A percentile compares a stretch with the other conserved stretches of the same genome.
These are phyloP conservation scores for Brassica incana DNA, from an alignment of 345 rosid species.

Conservation along the genomic window DNA sequence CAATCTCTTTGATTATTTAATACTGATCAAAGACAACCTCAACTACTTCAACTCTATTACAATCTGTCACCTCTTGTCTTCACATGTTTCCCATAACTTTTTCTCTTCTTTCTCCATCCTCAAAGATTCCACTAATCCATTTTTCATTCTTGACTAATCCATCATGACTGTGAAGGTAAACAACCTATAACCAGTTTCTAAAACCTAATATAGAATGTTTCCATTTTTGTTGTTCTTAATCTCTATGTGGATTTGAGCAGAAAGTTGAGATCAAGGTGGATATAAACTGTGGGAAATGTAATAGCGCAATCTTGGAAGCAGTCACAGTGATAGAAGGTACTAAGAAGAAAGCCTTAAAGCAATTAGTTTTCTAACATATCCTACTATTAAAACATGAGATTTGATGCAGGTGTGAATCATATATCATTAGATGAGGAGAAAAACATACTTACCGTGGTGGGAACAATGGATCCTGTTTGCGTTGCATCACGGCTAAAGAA, in stretches of 20 bases:
- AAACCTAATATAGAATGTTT: neutral
- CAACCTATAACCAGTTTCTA: conserved; percentile 3
- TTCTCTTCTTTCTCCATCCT: conserved; percentile 14
- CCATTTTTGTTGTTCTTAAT: neutral
- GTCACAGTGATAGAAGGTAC: conserved; percentile 39
- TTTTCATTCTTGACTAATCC: conserved; percentile 10
- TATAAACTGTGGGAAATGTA: conserved; percentile 38
- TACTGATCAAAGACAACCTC: conserved; percentile 23
- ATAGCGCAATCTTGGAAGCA: conserved; percentile 35
- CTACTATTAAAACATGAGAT: conserved; percentile 2
- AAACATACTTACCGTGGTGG: conserved; percentile 37
- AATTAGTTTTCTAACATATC: neutral
- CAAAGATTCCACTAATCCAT: conserved; percentile 2
- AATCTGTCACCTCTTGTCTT: conserved; percentile 31
- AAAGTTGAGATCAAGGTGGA: conserved; percentile 34
- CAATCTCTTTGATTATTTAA: conserved; percentile 14
- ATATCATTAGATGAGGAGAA: conserved; percentile 30
- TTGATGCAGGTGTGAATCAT: conserved; percentile 35
- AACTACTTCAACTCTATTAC: conserved; percentile 32
- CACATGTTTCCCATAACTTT: conserved; percentile 19
- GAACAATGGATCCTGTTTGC: conserved; percentile 42
- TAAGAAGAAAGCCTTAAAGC: neutral
- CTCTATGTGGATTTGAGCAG: conserved; percentile 12
- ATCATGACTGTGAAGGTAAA: conserved; percentile 41
- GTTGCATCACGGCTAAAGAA: conserved; percentile 28